Evolutionary conservation across 495 filamentous ascomycete species (phyloP).

Genomic region (Talaromyces ruber): DNA sequence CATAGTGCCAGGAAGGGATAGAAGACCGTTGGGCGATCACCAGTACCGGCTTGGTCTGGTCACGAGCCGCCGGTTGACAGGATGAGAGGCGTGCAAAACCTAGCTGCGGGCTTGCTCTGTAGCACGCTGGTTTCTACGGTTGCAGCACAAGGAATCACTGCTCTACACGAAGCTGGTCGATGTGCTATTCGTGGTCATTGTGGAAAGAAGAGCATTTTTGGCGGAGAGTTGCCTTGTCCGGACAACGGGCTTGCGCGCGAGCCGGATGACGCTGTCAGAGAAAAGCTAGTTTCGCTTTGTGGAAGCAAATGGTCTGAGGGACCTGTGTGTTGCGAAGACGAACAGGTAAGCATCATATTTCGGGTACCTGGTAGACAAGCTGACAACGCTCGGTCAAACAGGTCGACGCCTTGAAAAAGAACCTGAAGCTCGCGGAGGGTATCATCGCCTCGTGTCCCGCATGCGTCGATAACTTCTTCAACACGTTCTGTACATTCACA

Average conservation of each 20-base stretch:
- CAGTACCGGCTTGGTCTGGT: background rate
- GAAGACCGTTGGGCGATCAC: background rate
- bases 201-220: slow-evolving; percentile 81
- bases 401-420: slow-evolving; percentile 69
- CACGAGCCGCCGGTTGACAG: slow-evolving; percentile 6
- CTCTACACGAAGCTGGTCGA: slow-evolving; percentile 76
- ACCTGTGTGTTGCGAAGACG: slow-evolving; percentile 72
- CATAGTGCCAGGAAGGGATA: background rate
- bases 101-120: slow-evolving; percentile 21
- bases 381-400: slow-evolving; percentile 25
- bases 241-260: slow-evolving; percentile 78
- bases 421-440: slow-evolving; percentile 76
- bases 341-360: slow-evolving; percentile 52
- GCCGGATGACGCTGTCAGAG: slow-evolving; percentile 57
- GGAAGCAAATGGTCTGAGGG: slow-evolving; percentile 76
- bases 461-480: slow-evolving; percentile 95
- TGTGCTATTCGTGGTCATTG: slow-evolving; percentile 90
- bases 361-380: background rate
- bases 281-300: slow-evolving; percentile 77
- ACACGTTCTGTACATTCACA: slow-evolving; percentile 94
- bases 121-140: slow-evolving; percentile 20
- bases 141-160: slow-evolving; percentile 36
- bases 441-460: slow-evolving; percentile 91
- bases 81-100: slow-evolving; percentile 28
- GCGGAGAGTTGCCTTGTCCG: slow-evolving; percentile 80